Base-by-base conservation (phyloP, 148 eudicot species). In the Amaranthus cruentus region DNA sequence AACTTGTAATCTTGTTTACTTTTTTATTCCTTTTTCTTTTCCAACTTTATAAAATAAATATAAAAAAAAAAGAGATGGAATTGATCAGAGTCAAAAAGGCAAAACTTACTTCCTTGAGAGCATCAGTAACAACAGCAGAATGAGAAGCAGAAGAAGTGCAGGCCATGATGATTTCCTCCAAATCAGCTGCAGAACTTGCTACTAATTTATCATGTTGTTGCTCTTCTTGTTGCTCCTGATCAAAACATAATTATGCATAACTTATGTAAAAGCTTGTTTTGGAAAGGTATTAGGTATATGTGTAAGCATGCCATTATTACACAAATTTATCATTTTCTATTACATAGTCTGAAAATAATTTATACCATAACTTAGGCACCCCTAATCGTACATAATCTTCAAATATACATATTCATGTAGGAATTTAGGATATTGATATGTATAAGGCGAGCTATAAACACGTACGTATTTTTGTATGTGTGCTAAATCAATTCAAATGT, bases 111-210 rank as follows among this genome's bases (percentile, higher is more conserved):
- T 83, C 85, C 79, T 90, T 88, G 78, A 82, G 65, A 77, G 76
- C 79, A 79, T 56, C 65, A 77, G 76, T 79, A 79, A 55, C 65
- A 76, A 38, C 69, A 66, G 83, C 69, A 73, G 76, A 53, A 73
- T 67, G 42, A 56, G 72, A 48, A 64, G 74, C 66, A n/a, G 85
- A 72, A 7, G 95, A 85, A 57, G 97, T 89, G 90, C 94, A 91
- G 10, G 88, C 93, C 98, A 91, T 91, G 77, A 78, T 78, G 79
- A 95, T 86, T 87, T 95, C 97, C 77, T 95, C 99, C 85, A 95
- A 87, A 76, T 92, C 99, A 76, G 99, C 79, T 60, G 89, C 89
- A 87, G 91, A 85, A 90, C 94, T 90, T 79, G 87, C 86, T 80
- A 80, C 91, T 15, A 88, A 15, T 75, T 89, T 91, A 81, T 91